A percentile compares a stretch with the other conserved stretches of the same genome.
These are phyloP conservation scores for Scenedesmus sp. DNA, from an alignment of 163 green algal species.

Conservation along the genomic window DNA sequence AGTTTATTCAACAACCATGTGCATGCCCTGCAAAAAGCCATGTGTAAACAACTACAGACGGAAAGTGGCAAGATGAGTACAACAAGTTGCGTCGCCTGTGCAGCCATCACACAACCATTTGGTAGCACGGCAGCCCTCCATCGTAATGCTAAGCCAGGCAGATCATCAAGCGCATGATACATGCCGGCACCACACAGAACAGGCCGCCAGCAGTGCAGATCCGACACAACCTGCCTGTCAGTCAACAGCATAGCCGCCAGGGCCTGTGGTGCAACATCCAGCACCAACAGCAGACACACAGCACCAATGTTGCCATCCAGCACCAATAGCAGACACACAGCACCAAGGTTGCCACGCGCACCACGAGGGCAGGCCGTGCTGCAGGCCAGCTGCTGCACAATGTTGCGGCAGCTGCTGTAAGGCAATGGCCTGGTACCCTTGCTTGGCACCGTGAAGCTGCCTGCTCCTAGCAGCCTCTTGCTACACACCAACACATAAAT, in stretches of 20 bases:
- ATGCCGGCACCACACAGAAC: not conserved
- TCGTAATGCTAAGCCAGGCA: not conserved
- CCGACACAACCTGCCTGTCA: not conserved
- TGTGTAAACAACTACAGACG: too few relatives aligned
- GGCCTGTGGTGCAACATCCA: not conserved
- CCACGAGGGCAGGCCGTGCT: not conserved
- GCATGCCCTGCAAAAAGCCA: too few relatives aligned
- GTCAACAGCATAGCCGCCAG: not conserved
- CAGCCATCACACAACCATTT: not conserved
- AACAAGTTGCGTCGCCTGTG: not conserved
- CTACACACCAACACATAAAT: not conserved
- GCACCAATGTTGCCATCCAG: too few relatives aligned
- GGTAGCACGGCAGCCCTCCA: not conserved
- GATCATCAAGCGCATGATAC: not conserved
- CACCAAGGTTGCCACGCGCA: not conserved
- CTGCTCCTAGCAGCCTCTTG: not conserved
- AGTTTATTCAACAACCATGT: not conserved
- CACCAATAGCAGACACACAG: not conserved
- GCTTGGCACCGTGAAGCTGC: not conserved
- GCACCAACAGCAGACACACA: too few relatives aligned
- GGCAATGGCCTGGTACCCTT: not conserved
- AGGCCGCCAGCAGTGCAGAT: not conserved
- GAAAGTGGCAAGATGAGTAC: not conserved
- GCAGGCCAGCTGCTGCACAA: not conserved
- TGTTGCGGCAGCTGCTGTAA: not conserved